phyloP scores from a whole-genome alignment of 306 rosid species.

The Dalbergia cultrata region DNA sequence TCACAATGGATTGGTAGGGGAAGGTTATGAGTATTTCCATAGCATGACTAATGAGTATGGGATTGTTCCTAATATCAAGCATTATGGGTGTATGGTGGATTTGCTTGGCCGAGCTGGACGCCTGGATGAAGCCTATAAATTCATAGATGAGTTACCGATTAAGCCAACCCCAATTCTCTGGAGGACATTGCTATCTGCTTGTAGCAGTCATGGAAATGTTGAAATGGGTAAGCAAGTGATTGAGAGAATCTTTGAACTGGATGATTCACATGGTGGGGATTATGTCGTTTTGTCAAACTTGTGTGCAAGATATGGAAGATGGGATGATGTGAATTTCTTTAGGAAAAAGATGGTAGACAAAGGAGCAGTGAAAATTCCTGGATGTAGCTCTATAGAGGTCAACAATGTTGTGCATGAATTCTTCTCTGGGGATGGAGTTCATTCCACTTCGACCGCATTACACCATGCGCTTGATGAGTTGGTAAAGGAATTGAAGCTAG shows the following conservation, averaged over 20 bases:
- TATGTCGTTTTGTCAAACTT: constrained; percentile 85
- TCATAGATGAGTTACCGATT: constrained; percentile 67
- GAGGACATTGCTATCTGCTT: constrained; percentile 81
- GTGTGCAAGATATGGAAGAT: constrained; percentile 72
- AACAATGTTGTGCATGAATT: constrained; percentile 89
- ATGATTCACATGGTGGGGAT: constrained; percentile 89
- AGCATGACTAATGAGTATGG: constrained; percentile 68
- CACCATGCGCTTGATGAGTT: constrained; percentile 74
- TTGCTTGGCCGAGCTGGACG: constrained; percentile 81
- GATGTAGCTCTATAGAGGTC: constrained; percentile 87
- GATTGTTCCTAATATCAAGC: constrained; percentile 73
- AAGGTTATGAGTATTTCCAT: constrained; percentile 68
- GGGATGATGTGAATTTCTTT: constrained; percentile 81
- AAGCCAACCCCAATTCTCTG: constrained; percentile 80
- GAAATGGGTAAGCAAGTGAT: constrained; percentile 76
- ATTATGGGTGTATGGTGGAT: constrained; percentile 93
- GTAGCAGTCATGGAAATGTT: constrained; percentile 73
- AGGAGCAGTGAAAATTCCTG: constrained; percentile 78
- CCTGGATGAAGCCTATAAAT: constrained; percentile 74
- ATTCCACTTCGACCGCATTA: constrained; percentile 56
- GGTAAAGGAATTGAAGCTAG: constrained; percentile 71
- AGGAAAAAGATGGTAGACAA: constrained; percentile 77
- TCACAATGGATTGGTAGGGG: constrained; percentile 79
- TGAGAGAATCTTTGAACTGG: constrained; percentile 67
- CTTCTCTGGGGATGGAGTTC: constrained; percentile 82